phyloP scores from a whole-genome alignment of 2,329 filamentous ascomycete genomes.

The Lachnellula hyalina region DNA sequence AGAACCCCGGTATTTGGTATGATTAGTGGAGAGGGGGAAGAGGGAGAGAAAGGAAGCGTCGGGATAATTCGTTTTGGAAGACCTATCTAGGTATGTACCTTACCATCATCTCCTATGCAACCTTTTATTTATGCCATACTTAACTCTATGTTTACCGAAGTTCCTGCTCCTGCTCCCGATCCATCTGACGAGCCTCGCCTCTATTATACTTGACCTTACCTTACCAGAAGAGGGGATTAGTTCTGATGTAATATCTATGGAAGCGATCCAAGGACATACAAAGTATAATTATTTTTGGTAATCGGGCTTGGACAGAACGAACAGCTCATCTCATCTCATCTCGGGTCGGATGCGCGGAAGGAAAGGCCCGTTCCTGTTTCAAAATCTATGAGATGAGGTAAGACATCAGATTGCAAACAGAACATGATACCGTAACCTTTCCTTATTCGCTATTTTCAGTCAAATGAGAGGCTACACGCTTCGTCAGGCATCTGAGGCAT shows the following conservation, averaged over 20 bases:
- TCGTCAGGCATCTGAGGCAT: no score
- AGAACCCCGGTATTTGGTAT: no score
- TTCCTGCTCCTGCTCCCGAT: neutral
- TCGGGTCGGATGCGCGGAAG: slow-evolving; percentile 14
- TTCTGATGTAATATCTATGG: no score
- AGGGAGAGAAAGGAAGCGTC: no score
- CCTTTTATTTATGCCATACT: slow-evolving; percentile 3
- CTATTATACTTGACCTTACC: neutral
- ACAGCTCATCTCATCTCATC: neutral
- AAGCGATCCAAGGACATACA: neutral
- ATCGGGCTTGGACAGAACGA: neutral
- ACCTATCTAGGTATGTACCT: no score
- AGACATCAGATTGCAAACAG: slow-evolving; percentile 4
- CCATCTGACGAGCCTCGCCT: slow-evolving; percentile 1
- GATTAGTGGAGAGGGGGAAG: no score
- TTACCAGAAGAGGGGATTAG: neutral
- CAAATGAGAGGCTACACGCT: no score
- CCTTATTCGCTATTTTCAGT: neutral
- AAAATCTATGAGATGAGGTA: slow-evolving; percentile 5
- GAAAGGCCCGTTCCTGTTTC: slow-evolving; percentile 10
- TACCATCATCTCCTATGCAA: no score
- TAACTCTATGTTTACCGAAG: no score
- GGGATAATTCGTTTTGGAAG: no score
- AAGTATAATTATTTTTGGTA: neutral
- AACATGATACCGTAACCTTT: neutral